Evolutionary conservation across 371 early-diverging fungal species (phyloP), one percentile per base, ranked within the genome.

Genomic region (Parasitella parasitica): DNA sequence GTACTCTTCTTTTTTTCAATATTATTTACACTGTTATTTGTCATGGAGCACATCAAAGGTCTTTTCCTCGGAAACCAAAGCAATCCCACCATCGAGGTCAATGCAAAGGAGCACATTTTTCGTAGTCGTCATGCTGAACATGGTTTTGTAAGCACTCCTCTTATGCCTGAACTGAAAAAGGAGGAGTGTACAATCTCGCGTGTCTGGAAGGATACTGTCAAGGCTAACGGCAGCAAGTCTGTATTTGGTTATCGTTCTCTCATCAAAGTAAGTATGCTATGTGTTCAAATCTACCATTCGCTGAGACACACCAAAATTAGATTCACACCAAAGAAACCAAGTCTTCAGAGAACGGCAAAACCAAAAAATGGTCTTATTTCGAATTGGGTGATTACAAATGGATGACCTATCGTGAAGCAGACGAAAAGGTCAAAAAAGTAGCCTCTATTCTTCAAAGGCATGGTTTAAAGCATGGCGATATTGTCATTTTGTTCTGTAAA

Each of bases 401-500:
- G 86, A 67, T 75, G 52, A 71, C 63, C 2, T 84, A 77, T 30
- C 60, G 67, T 8, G 69, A 74, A 38, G 80, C 83, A 20, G 74
- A 78, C 50, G 59, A 64, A 34, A 49, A 63, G 24, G 66, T 75
- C 0, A 72, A 80, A 38, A 75, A 68, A 6, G 43, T 84, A 20
- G 83, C 83, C 18, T 52, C 63, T 7, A 66, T 70, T 9, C 56
- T 85, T 39, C 69, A 70, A 36, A 59, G 67, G 28, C 70, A 74
- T 28, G 84, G 83, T 0, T 32, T 81, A 22, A 57, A 70, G 35
- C 56, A 71, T 15, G 81, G 70, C 18, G 81, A 81, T 53, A 71
- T 78, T 39, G 76, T 89, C 50, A 66, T 86, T 60, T 77, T 90
- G 48, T 90, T 82, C 68, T 84, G 87, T 20, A 78, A 80, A 34